Evolutionary conservation across 2,329 filamentous ascomycete species (phyloP).

Genomic region (Penicillium sp.): DNA sequence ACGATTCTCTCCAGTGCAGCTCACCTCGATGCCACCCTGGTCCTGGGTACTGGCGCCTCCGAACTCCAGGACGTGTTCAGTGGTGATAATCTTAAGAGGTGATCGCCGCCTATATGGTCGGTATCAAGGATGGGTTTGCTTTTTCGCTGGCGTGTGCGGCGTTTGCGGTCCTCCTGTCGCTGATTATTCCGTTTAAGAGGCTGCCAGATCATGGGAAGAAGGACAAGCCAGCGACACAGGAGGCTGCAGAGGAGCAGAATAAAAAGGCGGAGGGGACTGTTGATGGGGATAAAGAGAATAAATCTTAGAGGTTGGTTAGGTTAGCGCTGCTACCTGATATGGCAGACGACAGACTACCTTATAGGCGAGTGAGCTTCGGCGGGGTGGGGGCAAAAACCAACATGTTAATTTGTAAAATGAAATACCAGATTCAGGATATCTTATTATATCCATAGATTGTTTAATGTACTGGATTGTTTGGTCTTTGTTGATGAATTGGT

Average conservation of each 20-base stretch:
- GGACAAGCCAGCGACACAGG: not conserved
- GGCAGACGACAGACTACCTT: too few relatives aligned
- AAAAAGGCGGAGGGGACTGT: not conserved
- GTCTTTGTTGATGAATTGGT: not conserved
- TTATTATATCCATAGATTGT: not conserved
- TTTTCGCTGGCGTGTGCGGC: not conserved
- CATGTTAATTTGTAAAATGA: not conserved
- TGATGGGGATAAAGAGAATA: not conserved
- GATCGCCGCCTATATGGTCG: not conserved
- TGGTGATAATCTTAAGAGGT: not conserved
- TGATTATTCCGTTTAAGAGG: not conserved
- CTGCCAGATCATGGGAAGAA: not conserved
- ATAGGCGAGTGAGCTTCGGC: not conserved
- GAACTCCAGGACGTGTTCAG: not conserved
- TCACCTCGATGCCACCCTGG: not conserved
- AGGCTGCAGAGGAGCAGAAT: not conserved
- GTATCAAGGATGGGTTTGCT: not conserved
- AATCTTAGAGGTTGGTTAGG: not conserved
- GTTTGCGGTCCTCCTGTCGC: not conserved
- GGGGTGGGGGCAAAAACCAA: not conserved
- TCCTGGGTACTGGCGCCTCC: not conserved
- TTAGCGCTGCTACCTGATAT: not conserved
- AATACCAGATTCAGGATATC: not conserved
- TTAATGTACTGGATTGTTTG: not conserved
- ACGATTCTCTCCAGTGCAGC: not conserved